These are phyloP conservation scores for Stipa capillata DNA, from an alignment of 176 grass and related monocot genomes.

Conservation along the genomic window DNA sequence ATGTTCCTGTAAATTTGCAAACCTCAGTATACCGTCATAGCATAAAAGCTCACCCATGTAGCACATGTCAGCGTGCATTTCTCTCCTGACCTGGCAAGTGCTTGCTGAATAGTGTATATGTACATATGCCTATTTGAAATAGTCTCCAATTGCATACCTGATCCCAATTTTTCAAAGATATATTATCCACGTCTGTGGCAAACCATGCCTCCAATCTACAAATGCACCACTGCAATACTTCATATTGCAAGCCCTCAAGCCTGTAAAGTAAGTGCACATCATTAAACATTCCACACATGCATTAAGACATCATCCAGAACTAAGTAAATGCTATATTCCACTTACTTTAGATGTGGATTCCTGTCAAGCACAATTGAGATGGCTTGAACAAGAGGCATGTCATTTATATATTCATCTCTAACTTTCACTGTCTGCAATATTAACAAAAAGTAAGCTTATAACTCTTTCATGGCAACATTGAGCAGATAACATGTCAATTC, in stretches of 20 bases:
- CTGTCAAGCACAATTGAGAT: constrained; percentile 80
- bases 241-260: constrained; percentile 65
- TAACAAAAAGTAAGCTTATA: constrained; percentile 12
- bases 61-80: not conserved
- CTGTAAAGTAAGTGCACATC: constrained; percentile 33
- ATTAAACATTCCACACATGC: not conserved
- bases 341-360: constrained; percentile 74
- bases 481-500: not conserved
- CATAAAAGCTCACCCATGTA: not conserved
- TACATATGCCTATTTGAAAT: not conserved
- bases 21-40: not conserved
- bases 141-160: constrained; percentile 44
- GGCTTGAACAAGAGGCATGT: constrained; percentile 90
- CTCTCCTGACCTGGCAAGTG: not conserved
- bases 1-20: constrained; percentile 70
- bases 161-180: constrained; percentile 96
- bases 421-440: constrained; percentile 70
- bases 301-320: not conserved
- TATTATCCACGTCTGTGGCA: constrained; percentile 76
- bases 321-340: not conserved
- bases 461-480: not conserved
- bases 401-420: constrained; percentile 68
- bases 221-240: constrained; percentile 98
- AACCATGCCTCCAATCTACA: constrained; percentile 99
- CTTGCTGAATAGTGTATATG: not conserved